Evolutionary conservation across 2,329 filamentous ascomycete species (phyloP), one percentile per base, ranked within the genome.

Genomic region (Sporothrix brunneoviolacea): DNA sequence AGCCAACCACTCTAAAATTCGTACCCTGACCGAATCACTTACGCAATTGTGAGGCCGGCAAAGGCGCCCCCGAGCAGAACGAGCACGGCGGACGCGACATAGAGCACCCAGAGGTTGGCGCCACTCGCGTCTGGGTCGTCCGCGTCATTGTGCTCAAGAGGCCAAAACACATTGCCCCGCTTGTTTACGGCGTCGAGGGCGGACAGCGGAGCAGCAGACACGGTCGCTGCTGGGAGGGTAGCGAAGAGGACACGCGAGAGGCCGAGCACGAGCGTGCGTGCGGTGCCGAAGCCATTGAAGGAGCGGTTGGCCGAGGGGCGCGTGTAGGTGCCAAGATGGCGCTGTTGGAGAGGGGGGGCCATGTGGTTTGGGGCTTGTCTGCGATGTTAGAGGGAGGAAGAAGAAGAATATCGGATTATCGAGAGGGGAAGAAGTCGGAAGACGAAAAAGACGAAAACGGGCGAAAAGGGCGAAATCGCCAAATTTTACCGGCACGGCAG

Each of bases 11-110:
- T n/a, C n/a, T n/a, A n/a, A n/a, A n/a, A n/a, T n/a, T n/a, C n/a
- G n/a, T n/a, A n/a, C n/a, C n/a, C n/a, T n/a, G n/a, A n/a, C n/a
- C n/a, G n/a, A n/a, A n/a, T n/a, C 42, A 75, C 82, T 65, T 71
- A 85, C 77, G 88, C 88, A 64, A 93, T 90, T 16, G 93, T 98
- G 67, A 98, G 71, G 30, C 93, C 93, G 9, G 93, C 93, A 70
- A 98, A 98, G 35, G 88, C 89, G 55, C 93, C 93, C 55, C 93
- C 93, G 1, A 88, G 77, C 54, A 97, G 72, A 9, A 97, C 93
- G 51, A 98, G 77, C 21, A 82, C 76, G 53, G 88, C 78, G 16
- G 91, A 94, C 27, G 90, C 76, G 50, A 83, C 74, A 55, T 93
- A 77, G 62, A 96, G 89, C 40, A 91, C 72, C 86, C 88, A 95